These are phyloP conservation scores for Teunomyces lycoperdinae DNA, from an alignment of 805 yeast species.

Conservation along the genomic window DNA sequence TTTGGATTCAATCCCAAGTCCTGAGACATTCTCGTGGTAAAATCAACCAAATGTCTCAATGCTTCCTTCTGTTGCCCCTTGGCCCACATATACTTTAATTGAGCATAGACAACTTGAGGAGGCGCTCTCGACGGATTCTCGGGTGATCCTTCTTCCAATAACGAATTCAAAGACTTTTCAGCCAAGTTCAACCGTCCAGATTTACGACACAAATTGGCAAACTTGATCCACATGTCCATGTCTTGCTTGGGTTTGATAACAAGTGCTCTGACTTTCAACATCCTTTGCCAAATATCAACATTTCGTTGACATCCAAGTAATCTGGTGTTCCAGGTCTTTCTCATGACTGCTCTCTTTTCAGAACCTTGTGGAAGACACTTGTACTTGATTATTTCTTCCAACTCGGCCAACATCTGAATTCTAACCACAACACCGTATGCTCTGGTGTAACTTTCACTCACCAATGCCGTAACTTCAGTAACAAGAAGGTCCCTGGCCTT, in stretches of 20 bases:
- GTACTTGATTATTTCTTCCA: slow-evolving; percentile 91
- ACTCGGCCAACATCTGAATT: slow-evolving; percentile 94
- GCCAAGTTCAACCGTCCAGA: slow-evolving; percentile 91
- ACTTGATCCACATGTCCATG: slow-evolving; percentile 97
- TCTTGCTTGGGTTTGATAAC: slow-evolving; percentile 95
- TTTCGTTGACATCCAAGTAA: slow-evolving; percentile 91
- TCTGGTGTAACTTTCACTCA: slow-evolving; percentile 92
- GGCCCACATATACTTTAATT: slow-evolving; percentile 95
- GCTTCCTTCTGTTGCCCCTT: slow-evolving; percentile 88
- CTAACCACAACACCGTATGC: slow-evolving; percentile 96
- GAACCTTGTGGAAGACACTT: slow-evolving; percentile 82
- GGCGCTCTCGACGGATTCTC: slow-evolving; percentile 75
- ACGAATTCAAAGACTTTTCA: slow-evolving; percentile 79
- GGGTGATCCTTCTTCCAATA: slow-evolving; percentile 72
- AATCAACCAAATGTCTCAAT: slow-evolving; percentile 77
- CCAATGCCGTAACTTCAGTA: slow-evolving; percentile 91
- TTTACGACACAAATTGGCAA: slow-evolving; percentile 93
- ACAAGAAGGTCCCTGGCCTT: slow-evolving; percentile 86
- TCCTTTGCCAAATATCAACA: slow-evolving; percentile 98
- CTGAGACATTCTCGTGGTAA: slow-evolving; percentile 85
- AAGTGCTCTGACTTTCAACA: slow-evolving; percentile 87
- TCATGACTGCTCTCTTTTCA: slow-evolving; percentile 71
- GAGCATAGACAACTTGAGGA: slow-evolving; percentile 97
- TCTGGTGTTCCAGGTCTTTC: slow-evolving; percentile 93
- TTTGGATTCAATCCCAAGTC: slow-evolving; percentile 85